These are phyloP conservation scores for Kodamaea sagamina DNA, from an alignment of 805 yeast genomes.

Conservation along the genomic window DNA sequence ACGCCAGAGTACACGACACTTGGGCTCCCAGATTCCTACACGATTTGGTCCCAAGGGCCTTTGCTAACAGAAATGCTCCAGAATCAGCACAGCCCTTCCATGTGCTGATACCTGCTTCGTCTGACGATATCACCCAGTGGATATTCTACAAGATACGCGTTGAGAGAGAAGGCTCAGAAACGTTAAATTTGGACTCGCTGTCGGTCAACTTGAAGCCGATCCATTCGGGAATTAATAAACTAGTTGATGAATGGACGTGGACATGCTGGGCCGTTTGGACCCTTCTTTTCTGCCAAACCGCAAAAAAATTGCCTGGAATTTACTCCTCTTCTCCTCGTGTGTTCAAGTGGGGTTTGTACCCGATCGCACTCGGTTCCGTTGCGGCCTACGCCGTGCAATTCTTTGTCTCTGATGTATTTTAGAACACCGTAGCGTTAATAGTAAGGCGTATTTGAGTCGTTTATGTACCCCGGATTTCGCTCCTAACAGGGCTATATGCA, in stretches of 20 bases:
- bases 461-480: background rate
- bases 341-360: background rate
- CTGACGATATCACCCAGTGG: background rate
- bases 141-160: background rate
- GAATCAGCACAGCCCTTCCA: background rate
- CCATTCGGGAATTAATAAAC: background rate
- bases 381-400: background rate
- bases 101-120: background rate
- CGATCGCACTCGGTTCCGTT: background rate
- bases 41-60: constrained; percentile 1
- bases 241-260: background rate
- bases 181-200: background rate
- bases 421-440: no score
- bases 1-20: background rate
- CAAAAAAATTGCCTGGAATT: background rate
- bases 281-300: background rate
- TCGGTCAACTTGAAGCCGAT: background rate
- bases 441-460: no score
- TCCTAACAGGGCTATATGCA: background rate
- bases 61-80: background rate
- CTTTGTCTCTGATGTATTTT: constrained; percentile 2
- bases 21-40: background rate
- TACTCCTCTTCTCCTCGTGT: background rate
- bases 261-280: constrained; percentile 1
- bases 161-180: background rate